These are phyloP conservation scores for Atalantia buxifolia DNA, from an alignment of 345 rosid species.

Conservation along the genomic window DNA sequence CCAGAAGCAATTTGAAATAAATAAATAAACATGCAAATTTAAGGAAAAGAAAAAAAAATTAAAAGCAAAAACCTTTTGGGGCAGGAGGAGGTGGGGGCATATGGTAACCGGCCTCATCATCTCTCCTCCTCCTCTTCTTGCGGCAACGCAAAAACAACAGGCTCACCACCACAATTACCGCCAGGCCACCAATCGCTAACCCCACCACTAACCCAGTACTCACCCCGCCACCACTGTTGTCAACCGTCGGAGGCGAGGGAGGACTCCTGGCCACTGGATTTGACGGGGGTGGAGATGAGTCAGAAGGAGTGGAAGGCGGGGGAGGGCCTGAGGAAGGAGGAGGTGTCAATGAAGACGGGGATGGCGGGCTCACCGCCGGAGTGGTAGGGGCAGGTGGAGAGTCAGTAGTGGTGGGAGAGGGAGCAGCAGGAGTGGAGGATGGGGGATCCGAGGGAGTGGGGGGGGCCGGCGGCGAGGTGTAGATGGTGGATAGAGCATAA, in stretches of 20 bases:
- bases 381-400: too few relatives aligned
- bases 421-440: too few relatives aligned
- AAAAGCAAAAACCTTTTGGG: conserved; percentile 46
- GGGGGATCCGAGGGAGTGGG: conserved; percentile 34
- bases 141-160: conserved; percentile 53
- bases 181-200: conserved; percentile 63
- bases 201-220: conserved; percentile 67
- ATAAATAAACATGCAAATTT: neutral
- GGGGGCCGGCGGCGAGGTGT: conserved; percentile 44
- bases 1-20: neutral
- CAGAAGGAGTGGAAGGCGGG: conserved; percentile 22
- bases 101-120: conserved; percentile 38
- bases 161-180: conserved; percentile 32
- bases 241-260: conserved; percentile 19
- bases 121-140: conserved; percentile 51
- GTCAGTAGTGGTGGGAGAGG: too few relatives aligned
- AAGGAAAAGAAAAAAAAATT: neutral
- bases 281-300: conserved; percentile 45
- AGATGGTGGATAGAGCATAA: conserved; percentile 19
- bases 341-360: conserved; percentile 16
- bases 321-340: conserved; percentile 20
- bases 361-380: too few relatives aligned
- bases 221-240: neutral
- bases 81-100: conserved; percentile 47
- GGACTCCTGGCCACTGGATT: conserved; percentile 26